Percentiles rank a stretch among this genome's conserved stretches.
Evolutionary conservation across 176 grass and related monocot species (phyloP).

Genomic region (Musa troglodytarum): DNA sequence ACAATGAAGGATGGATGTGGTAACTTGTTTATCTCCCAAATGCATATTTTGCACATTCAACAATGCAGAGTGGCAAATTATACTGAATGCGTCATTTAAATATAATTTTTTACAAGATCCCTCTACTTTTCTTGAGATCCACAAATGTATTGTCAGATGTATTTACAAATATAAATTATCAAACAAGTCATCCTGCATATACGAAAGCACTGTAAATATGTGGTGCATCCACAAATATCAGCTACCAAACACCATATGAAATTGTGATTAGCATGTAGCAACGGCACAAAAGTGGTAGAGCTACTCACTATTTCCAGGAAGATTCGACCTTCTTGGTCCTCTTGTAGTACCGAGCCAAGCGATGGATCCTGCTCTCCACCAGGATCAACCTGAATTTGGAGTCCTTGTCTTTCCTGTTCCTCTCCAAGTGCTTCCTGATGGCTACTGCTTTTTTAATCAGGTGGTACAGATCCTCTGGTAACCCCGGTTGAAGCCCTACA

Average conservation of each 20-base stretch:
- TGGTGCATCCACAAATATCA: background rate
- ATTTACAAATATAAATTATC: too few species aligned
- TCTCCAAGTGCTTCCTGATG: slow-evolving; percentile 1
- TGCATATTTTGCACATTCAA: too few species aligned
- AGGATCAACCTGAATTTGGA: slow-evolving; percentile 4
- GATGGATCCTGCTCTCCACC: slow-evolving; percentile 1
- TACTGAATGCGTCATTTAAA: too few species aligned
- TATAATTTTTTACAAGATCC: too few species aligned
- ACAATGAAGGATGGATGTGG: too few species aligned
- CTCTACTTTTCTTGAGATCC: too few species aligned
- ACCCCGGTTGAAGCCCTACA: background rate
- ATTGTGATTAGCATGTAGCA: background rate
- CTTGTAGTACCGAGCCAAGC: slow-evolving; percentile 1
- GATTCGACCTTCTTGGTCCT: background rate
- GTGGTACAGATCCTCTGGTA: slow-evolving; percentile 1
- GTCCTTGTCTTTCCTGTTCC: slow-evolving; percentile 2
- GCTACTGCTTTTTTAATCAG: slow-evolving; percentile 5
- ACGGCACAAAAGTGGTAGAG: background rate
- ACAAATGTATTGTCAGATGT: too few species aligned
- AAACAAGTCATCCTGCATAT: too few species aligned
- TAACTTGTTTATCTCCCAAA: too few species aligned
- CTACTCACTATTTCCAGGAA: background rate
- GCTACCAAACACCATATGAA: background rate
- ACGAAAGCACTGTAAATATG: background rate
- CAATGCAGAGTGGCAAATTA: too few species aligned